Evolutionary conservation across 140 eudicot genomes (phyloP).

Genomic region (Anethum foeniculum): DNA sequence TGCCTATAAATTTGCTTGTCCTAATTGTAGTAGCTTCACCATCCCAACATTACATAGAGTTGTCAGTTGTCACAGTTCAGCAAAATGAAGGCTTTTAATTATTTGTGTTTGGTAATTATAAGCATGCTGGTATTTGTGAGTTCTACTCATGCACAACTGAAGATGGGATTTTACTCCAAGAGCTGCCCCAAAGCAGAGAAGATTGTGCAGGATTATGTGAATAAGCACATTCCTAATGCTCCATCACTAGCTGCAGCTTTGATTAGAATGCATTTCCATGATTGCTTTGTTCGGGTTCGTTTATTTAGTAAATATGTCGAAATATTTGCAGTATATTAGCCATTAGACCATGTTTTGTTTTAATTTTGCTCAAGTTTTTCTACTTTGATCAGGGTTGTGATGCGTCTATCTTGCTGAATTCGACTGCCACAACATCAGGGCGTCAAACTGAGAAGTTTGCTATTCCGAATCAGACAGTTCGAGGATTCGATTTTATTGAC

Average conservation of each 20-base stretch:
- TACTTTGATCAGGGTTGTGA: slow-evolving; percentile 34
- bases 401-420: slow-evolving; percentile 28
- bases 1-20: slow-evolving; percentile 2
- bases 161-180: slow-evolving; percentile 44
- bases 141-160: slow-evolving; percentile 30
- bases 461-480: slow-evolving; percentile 14
- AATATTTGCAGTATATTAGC: background rate
- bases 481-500: slow-evolving; percentile 25
- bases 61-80: background rate
- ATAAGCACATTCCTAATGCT: slow-evolving; percentile 69
- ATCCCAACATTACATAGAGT: background rate
- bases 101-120: slow-evolving; percentile 13
- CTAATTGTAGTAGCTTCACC: background rate
- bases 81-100: slow-evolving; percentile 16
- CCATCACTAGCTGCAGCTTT: slow-evolving; percentile 70
- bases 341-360: background rate
- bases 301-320: background rate
- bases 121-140: slow-evolving; percentile 23
- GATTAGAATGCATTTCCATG: slow-evolving; percentile 77
- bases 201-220: slow-evolving; percentile 55
- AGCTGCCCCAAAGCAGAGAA: slow-evolving; percentile 71
- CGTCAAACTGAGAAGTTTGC: slow-evolving; percentile 27
- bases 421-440: slow-evolving; percentile 18
- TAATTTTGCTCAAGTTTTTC: background rate
- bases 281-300: slow-evolving; percentile 82